Evolutionary conservation across 2,329 filamentous ascomycete genomes (phyloP), one percentile per base, ranked within the genome.

Genomic region (Exophiala aquamarina): DNA sequence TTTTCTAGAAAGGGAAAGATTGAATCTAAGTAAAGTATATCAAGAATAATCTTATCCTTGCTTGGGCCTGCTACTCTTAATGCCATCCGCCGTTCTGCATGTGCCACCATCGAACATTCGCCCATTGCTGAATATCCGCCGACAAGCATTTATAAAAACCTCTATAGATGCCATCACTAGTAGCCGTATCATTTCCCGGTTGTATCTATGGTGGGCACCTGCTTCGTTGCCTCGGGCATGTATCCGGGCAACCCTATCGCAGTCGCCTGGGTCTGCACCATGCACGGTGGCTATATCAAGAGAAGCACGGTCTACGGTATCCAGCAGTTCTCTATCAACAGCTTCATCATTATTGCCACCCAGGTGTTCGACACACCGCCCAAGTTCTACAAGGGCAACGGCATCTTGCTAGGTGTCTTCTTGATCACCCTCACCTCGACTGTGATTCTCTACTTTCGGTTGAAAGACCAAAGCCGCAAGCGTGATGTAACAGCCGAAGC

Each of bases 401-500:
- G 32, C 2, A 32, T 44, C 18, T 19, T 37, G 35, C 35, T 37
- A 23, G 28, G 31, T 32, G 19, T 44, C 41, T 35, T 36, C 15
- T 29, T 34, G 4, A 19, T 44, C 15, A 31, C 29, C 29, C 21
- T 36, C 32, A 13, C 31, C 13, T 44, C 29, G 3, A 36, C 41
- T 4, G 41, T 17, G 3, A 44, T 44, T 26, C 31, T 35, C 6
- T 44, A 44, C 20, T 35, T 44, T 36, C 21, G 29, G 41, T 14
- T 44, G 31, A 44, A 19, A 36, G 2, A 9, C 29, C 29, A 44
- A 15, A 44, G 36, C 41, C 29, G 31, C 15, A 44, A 44, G 32
- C 29, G 41, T 15, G 41, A 44, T 36, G 9, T 4, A 2, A n/a
- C 31, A 2, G 41, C 41, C 29, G 5, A 42, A 20, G 41, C 29